These are phyloP conservation scores for Yarrowia sp. DNA, from an alignment of 805 yeast species.

Conservation along the genomic window DNA sequence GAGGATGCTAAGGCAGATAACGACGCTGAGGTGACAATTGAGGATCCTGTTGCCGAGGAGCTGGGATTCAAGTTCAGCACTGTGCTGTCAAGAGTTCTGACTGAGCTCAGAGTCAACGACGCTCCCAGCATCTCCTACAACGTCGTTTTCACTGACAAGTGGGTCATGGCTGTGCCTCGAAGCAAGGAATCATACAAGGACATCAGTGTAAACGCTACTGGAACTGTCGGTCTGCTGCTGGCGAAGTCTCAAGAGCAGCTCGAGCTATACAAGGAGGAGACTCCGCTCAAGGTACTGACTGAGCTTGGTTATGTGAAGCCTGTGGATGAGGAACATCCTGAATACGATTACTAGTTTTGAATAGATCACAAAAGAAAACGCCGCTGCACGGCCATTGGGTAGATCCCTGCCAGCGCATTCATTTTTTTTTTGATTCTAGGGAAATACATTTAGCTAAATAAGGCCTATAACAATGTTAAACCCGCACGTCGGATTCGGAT, in stretches of 20 bases:
- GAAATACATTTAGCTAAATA: too few relatives aligned
- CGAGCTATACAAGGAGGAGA: constrained; percentile 46
- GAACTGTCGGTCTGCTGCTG: constrained; percentile 70
- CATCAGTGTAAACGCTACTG: constrained; percentile 75
- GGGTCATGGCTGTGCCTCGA: constrained; percentile 84
- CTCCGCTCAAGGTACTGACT: constrained; percentile 48
- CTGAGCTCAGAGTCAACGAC: constrained; percentile 49
- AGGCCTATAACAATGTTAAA: too few relatives aligned
- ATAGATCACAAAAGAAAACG: not conserved
- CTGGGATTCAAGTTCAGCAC: constrained; percentile 69
- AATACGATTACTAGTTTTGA: constrained; percentile 28
- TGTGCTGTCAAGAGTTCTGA: constrained; percentile 65
- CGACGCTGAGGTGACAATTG: not conserved
- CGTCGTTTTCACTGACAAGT: constrained; percentile 72
- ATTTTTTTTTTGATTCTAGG: too few relatives aligned
- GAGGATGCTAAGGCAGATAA: constrained; percentile 28
- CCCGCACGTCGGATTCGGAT: too few relatives aligned
- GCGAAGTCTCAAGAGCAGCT: constrained; percentile 61
- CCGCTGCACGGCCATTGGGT: not conserved
- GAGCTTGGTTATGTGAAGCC: constrained; percentile 58
- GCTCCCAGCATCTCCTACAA: constrained; percentile 60
- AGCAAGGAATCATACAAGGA: constrained; percentile 44
- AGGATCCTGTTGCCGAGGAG: constrained; percentile 50
- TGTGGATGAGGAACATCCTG: constrained; percentile 30
- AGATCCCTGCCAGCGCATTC: not conserved